A percentile compares a stretch with the other conserved stretches of the same genome.
Conservation (phyloP, 1,139 yeast species). For the Yamadazyma atmosphaerica region DNA sequence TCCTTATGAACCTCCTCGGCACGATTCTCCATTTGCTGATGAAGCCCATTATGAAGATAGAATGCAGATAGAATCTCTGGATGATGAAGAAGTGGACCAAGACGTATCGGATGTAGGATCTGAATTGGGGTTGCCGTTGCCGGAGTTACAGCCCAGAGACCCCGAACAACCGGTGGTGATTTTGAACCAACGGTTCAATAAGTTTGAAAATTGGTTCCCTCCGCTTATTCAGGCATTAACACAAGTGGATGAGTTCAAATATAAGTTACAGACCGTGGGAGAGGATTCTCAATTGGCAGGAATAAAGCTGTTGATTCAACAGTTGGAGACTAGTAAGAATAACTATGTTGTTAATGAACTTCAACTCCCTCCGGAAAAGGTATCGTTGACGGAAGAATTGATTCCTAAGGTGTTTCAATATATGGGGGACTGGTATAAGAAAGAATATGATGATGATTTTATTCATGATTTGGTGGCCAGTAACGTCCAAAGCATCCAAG, state of each 20-base stretch:
- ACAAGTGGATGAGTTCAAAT: slow-evolving; percentile 24
- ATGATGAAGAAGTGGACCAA: not conserved
- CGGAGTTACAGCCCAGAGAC: slow-evolving; percentile 2
- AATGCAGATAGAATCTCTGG: slow-evolving; percentile 1
- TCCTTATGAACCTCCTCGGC: not conserved
- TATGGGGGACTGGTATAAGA: slow-evolving; percentile 16
- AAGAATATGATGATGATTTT: slow-evolving; percentile 14
- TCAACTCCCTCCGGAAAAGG: slow-evolving; percentile 15
- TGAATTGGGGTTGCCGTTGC: slow-evolving; percentile 3
- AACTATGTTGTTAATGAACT: slow-evolving; percentile 18
- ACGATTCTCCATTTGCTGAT: not conserved
- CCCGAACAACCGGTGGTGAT: slow-evolving; percentile 8
- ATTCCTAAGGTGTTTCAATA: slow-evolving; percentile 25
- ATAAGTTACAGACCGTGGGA: not conserved
- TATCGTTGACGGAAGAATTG: slow-evolving; percentile 27
- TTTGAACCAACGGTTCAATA: slow-evolving; percentile 6
- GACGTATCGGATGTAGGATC: not conserved
- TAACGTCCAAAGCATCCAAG: slow-evolving; percentile 9
- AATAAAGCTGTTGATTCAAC: slow-evolving; percentile 7
- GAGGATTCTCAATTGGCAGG: slow-evolving; percentile 2
- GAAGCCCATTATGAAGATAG: not conserved
- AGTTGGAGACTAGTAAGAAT: slow-evolving; percentile 3
- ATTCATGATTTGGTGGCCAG: slow-evolving; percentile 11
- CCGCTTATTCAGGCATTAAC: slow-evolving; percentile 16
- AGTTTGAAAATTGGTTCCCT: slow-evolving; percentile 9